Conservation (phyloP, 176 grass and related monocot species). For the Oryza australiensis region DNA sequence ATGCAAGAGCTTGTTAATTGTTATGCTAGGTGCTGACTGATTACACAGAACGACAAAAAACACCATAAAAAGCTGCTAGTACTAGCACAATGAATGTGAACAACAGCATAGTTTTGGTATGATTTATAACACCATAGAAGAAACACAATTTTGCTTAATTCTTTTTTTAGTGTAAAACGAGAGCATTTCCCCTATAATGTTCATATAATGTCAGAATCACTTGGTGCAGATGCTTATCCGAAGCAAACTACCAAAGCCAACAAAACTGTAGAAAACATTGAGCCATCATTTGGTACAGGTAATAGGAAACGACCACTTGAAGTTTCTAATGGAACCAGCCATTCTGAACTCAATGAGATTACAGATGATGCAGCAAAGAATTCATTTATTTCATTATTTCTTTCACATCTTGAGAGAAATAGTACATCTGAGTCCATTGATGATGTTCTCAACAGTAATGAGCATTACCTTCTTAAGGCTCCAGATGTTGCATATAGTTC, state of each 20-base stretch:
- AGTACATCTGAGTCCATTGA: slow-evolving; percentile 49
- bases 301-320: slow-evolving; percentile 36
- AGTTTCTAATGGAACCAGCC: slow-evolving; percentile 33
- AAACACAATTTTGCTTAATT: background rate
- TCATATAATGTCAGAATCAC: slow-evolving; percentile 32
- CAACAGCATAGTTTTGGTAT: background rate
- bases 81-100: background rate
- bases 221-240: slow-evolving; percentile 56
- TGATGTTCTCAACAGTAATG: slow-evolving; percentile 70
- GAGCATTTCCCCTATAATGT: slow-evolving; percentile 20
- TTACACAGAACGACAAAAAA: background rate
- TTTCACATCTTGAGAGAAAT: slow-evolving; percentile 94
- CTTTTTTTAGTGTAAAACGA: background rate
- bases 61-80: slow-evolving; percentile 20
- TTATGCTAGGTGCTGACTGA: slow-evolving; percentile 1
- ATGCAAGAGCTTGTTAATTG: slow-evolving; percentile 6
- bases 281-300: slow-evolving; percentile 33
- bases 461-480: slow-evolving; percentile 56
- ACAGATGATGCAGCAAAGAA: slow-evolving; percentile 61
- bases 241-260: slow-evolving; percentile 49
- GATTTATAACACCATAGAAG: slow-evolving; percentile 21
- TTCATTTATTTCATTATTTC: slow-evolving; percentile 92
- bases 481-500: slow-evolving; percentile 41
- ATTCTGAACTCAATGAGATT: slow-evolving; percentile 45
- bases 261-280: slow-evolving; percentile 40